These are phyloP conservation scores for Phylloporus arenicola DNA, from an alignment of 768 basidiomycete genomes.

Conservation along the genomic window DNA sequence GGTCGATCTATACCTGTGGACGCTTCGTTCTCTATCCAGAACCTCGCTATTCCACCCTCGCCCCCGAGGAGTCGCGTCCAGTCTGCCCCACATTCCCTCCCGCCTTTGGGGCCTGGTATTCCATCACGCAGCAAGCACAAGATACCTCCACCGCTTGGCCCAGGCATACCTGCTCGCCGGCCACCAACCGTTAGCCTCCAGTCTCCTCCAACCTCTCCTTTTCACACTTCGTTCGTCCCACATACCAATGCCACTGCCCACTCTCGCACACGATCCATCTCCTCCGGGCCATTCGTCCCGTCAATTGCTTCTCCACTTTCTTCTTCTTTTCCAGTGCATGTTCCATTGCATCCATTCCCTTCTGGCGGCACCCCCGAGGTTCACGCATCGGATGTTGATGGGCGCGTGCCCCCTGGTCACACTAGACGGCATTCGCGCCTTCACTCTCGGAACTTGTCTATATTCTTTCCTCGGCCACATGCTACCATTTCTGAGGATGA, in stretches of 20 bases:
- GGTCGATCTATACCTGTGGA: not conserved
- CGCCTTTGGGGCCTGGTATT: constrained; percentile 18
- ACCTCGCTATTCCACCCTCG: constrained; percentile 11
- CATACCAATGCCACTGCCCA: constrained; percentile 11
- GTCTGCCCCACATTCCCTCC: constrained; percentile 20
- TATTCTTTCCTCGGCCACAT: constrained; percentile 78
- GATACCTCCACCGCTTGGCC: constrained; percentile 19
- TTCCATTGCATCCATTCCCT: constrained; percentile 24
- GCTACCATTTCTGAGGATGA: constrained; percentile 67
- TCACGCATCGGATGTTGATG: constrained; percentile 11
- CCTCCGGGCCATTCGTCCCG: constrained; percentile 27
- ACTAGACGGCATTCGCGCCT: constrained; percentile 59
- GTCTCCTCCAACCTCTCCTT: constrained; percentile 30
- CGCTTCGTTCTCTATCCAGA: constrained; percentile 1
- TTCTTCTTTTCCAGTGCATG: constrained; percentile 23
- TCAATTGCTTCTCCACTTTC: constrained; percentile 25
- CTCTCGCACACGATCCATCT: constrained; percentile 31
- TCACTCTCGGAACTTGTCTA: constrained; percentile 86
- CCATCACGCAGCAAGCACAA: constrained; percentile 13
- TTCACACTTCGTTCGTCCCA: constrained; percentile 22
- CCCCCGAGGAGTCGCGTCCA: constrained; percentile 25
- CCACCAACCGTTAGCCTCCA: constrained; percentile 19
- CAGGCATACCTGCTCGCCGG: constrained; percentile 26
- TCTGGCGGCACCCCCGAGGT: constrained; percentile 17
- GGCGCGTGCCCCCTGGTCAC: constrained; percentile 21